Conservation (phyloP, 192 early-diverging fungal species). For the Paraglomus brasilianum region DNA sequence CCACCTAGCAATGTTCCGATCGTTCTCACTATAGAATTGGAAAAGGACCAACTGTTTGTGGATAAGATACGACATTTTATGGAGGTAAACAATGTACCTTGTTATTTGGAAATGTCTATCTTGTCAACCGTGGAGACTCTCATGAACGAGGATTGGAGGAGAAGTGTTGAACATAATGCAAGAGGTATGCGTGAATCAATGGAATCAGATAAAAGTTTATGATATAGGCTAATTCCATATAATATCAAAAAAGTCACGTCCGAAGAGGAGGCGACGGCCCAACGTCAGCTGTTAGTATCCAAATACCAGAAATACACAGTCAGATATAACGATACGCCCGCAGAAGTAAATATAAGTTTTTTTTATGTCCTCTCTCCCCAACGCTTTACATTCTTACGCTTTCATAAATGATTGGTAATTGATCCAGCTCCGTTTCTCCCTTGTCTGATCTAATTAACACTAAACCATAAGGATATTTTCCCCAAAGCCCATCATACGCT, state of each 20-base stretch:
- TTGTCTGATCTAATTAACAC: background rate
- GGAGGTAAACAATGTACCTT: slow-evolving; percentile 42
- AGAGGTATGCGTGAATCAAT: slow-evolving; percentile 22
- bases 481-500: slow-evolving; percentile 57
- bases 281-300: slow-evolving; percentile 6
- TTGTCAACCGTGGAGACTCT: slow-evolving; percentile 43
- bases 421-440: too few species aligned
- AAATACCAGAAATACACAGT: slow-evolving; percentile 23
- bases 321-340: slow-evolving; percentile 14
- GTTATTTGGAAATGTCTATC: slow-evolving; percentile 48
- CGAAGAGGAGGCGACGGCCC: background rate
- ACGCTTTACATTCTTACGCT: background rate
- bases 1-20: slow-evolving; percentile 4
- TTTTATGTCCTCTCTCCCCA: background rate
- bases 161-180: slow-evolving; percentile 25
- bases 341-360: slow-evolving; percentile 11
- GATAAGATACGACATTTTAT: slow-evolving; percentile 45
- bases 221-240: background rate
- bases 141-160: slow-evolving; percentile 38
- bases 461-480: slow-evolving; percentile 48
- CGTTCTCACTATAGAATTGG: slow-evolving; percentile 29
- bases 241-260: background rate
- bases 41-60: slow-evolving; percentile 43
- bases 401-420: background rate
- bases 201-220: slow-evolving; percentile 4